Conservation (phyloP, 345 rosid genomes). For the Ceriops decandra region DNA sequence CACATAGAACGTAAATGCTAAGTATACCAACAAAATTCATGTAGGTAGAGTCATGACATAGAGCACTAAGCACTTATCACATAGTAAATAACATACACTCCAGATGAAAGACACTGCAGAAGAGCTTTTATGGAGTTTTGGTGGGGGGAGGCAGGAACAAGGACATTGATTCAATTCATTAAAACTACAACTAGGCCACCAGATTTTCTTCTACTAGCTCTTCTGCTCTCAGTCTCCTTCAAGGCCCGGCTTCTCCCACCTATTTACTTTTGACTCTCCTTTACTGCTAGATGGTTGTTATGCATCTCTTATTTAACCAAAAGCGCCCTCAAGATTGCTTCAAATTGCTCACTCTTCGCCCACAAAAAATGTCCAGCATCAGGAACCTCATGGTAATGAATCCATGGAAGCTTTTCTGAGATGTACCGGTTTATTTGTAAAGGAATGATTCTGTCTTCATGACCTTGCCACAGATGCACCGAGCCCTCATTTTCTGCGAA, state of each 20-base stretch:
- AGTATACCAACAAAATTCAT: too few relatives aligned
- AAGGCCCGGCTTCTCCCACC: not conserved
- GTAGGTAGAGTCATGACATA: too few relatives aligned
- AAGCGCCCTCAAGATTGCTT: conserved; percentile 51
- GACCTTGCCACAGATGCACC: conserved; percentile 75
- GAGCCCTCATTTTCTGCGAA: conserved; percentile 48
- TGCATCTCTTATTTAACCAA: conserved; percentile 11
- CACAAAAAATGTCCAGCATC: conserved; percentile 58
- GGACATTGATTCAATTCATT: too few relatives aligned
- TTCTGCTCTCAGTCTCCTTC: not conserved
- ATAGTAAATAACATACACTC: too few relatives aligned
- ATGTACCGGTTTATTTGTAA: conserved; percentile 43
- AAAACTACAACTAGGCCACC: too few relatives aligned
- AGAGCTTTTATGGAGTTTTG: too few relatives aligned
- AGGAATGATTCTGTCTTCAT: conserved; percentile 61
- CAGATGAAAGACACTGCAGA: too few relatives aligned
- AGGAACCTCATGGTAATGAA: conserved; percentile 62
- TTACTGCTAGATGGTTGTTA: not conserved
- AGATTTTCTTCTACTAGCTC: not conserved
- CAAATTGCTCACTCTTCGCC: conserved; percentile 41
- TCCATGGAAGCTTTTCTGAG: conserved; percentile 64
- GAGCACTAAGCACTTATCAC: too few relatives aligned
- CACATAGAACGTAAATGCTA: too few relatives aligned
- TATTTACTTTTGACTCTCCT: conserved; percentile 11
- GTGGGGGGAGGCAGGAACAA: too few relatives aligned